phyloP scores from a whole-genome alignment of 2,329 filamentous ascomycete genomes.

The Gremmenia infestans region DNA sequence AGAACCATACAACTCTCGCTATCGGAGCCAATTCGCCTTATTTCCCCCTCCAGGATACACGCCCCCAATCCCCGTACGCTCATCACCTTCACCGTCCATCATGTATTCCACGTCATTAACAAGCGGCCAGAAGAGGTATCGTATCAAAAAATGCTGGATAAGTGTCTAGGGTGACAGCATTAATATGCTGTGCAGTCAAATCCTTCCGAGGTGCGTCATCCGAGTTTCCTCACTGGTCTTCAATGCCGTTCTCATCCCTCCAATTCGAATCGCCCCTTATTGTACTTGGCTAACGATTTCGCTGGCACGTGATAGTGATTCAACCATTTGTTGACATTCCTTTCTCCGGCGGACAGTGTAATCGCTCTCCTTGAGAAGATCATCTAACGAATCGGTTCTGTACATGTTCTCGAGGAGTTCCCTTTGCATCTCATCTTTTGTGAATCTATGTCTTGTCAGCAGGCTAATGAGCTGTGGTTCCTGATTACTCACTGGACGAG shows the following conservation, averaged over 20 bases:
- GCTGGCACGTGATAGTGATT: constrained; percentile 80
- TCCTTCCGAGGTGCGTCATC: constrained; percentile 11
- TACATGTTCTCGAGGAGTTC: constrained; percentile 98
- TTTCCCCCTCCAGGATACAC: constrained; percentile 12
- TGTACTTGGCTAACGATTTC: constrained; percentile 85
- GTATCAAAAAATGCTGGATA: constrained; percentile 23
- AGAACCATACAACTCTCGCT: constrained; percentile 10
- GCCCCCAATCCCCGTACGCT: constrained; percentile 3
- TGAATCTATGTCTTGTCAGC: constrained; percentile 54
- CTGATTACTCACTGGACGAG: constrained; percentile 74
- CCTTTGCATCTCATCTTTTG: constrained; percentile 97
- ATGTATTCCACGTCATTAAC: constrained; percentile 23
- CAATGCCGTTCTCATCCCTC: constrained; percentile 9
- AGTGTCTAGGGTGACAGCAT: constrained; percentile 13
- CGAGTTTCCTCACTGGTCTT: constrained; percentile 4
- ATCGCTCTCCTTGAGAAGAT: constrained; percentile 95
- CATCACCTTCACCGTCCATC: constrained; percentile 8
- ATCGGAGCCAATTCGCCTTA: constrained; percentile 17
- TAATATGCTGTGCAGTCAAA: constrained; percentile 15
- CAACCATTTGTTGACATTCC: constrained; percentile 99
- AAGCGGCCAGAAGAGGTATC: constrained; percentile 24
- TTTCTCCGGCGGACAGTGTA: constrained; percentile 93
- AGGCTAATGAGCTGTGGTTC: background rate
- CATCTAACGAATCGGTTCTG: constrained; percentile 81
- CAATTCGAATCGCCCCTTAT: constrained; percentile 19